These are phyloP conservation scores for Neostapfia colusana DNA, from an alignment of 176 grass and related monocot genomes.

Conservation along the genomic window DNA sequence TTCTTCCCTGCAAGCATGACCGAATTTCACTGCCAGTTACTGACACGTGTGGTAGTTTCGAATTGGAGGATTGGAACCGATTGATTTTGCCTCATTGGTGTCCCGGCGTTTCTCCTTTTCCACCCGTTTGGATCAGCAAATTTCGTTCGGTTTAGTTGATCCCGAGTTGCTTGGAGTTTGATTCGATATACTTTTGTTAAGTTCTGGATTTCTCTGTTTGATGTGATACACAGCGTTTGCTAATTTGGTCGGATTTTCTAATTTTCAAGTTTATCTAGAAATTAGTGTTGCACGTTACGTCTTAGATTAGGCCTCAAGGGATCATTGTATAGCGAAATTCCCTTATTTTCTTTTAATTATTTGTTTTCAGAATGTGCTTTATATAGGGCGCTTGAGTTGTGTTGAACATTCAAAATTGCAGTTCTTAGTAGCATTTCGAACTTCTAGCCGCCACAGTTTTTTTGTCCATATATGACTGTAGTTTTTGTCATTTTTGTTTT, in stretches of 20 bases:
- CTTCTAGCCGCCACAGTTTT: background rate
- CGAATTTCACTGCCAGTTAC: conserved; percentile 22
- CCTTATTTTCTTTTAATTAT: background rate
- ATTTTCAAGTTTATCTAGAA: conserved; percentile 27
- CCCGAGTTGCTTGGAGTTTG: background rate
- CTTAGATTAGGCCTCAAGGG: background rate
- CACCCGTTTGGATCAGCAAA: background rate
- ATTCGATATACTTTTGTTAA: background rate
- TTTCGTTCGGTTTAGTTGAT: conserved; percentile 25
- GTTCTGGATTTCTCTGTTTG: conserved; percentile 1
- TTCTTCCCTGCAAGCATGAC: background rate
- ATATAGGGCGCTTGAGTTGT: background rate
- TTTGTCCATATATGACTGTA: background rate
- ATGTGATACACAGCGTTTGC: background rate
- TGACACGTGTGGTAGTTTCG: conserved; percentile 5
- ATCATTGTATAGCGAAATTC: background rate
- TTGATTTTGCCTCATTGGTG: background rate
- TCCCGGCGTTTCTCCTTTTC: background rate
- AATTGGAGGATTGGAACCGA: conserved; percentile 10
- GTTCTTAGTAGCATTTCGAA: background rate
- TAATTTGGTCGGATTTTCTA: background rate
- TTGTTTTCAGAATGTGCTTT: background rate
- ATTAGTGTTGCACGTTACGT: background rate
- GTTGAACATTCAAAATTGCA: background rate
- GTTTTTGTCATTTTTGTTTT: background rate